Conservation (phyloP, 306 rosid species). For the Arachis hypogaea region DNA sequence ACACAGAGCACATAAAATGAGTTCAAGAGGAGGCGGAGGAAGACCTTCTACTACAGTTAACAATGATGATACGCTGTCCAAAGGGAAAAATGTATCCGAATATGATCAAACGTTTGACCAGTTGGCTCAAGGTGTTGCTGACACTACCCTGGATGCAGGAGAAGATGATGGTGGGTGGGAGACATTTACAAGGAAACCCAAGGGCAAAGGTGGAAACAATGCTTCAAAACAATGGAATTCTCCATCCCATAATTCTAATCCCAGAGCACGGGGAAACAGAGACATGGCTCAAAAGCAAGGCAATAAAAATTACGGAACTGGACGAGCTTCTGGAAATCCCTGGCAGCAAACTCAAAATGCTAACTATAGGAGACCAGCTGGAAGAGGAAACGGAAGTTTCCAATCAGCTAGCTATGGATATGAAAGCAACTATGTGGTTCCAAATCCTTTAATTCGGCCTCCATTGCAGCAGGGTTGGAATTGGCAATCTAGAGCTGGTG, state of each 20-base stretch:
- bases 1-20: constrained; percentile 40
- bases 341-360: constrained; percentile 45
- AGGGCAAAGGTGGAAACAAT: constrained; percentile 70
- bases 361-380: constrained; percentile 50
- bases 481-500: constrained; percentile 66
- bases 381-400: constrained; percentile 59
- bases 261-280: constrained; percentile 50
- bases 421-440: constrained; percentile 37
- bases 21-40: constrained; percentile 58
- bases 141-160: constrained; percentile 44
- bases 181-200: constrained; percentile 62
- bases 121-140: constrained; percentile 57
- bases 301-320: constrained; percentile 43
- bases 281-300: constrained; percentile 48
- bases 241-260: constrained; percentile 43
- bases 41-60: constrained; percentile 33
- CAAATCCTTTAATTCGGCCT: constrained; percentile 55
- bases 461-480: constrained; percentile 86
- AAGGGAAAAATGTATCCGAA: constrained; percentile 46
- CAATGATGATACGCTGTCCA: constrained; percentile 38
- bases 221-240: constrained; percentile 55
- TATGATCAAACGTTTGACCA: constrained; percentile 46
- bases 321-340: constrained; percentile 50
- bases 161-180: constrained; percentile 77
- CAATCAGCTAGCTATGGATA: constrained; percentile 39